Evolutionary conservation across 1,284 basidiomycete species (phyloP), one percentile per base, ranked within the genome.

Genomic region (Pseudozyma thailandica): DNA sequence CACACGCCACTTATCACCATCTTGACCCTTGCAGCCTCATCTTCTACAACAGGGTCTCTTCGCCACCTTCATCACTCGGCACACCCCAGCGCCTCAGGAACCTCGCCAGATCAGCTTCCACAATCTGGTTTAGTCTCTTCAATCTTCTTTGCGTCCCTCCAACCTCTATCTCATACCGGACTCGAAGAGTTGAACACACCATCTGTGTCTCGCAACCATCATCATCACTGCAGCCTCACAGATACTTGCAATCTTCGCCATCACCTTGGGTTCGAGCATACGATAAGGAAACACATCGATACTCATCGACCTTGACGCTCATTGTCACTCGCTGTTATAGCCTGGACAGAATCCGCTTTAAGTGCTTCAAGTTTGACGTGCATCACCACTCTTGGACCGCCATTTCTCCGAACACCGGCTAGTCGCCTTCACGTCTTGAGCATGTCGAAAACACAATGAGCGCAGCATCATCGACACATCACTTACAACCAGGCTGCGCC

Each of bases 381-480:
- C 42, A 38, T 45, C 33, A 49, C 6, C 21, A 38, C 7, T 5
- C 39, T 4, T 18, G 3, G 6, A 16, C 27, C 31, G 38, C 44
- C 39, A 55, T 56, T 50, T 20, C 45, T 41, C 26, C 15, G 35
- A 44, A 46, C 27, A n/a, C 9, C 35, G 56, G 52, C 63, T 41
- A 28, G 27, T 37, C 56, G 57, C 57, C 57, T 49, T 27, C 26
- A 45, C 18, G 25, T 1, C 38, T 10, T 44, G 52, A 66, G 63
- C 53, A 66, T 66, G 63, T 48, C 52, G 56, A 52, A 31, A 33
- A n/a, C 56, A 56, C 37, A n/a, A 56, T 66, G 63, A 66, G 49
- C 41, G 28, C 56, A 45, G 63, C 63, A 39, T n/a, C n/a, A n/a
- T 60, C 57, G 21, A 50, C 52, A 37, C 63, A 66, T 44, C 57